Conservation (phyloP, 2,329 filamentous ascomycete genomes). For the Arthrobotrys iridis region DNA sequence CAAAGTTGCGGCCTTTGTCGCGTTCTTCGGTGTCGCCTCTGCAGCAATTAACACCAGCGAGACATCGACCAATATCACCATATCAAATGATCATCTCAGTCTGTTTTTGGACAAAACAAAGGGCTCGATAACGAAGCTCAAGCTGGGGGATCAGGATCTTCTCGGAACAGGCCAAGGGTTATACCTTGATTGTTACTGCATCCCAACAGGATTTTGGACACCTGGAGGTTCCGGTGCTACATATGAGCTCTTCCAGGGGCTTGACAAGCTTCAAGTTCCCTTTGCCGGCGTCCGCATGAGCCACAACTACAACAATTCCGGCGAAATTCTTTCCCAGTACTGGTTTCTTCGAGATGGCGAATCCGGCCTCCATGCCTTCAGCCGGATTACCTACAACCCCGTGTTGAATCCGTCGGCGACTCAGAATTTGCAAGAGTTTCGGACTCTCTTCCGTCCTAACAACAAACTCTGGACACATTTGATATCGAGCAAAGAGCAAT, state of each 20-base stretch:
- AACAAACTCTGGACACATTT: slow-evolving; percentile 71
- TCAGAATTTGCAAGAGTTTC: slow-evolving; percentile 70
- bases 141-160: slow-evolving; percentile 66
- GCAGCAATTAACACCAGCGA: slow-evolving; percentile 58
- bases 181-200: slow-evolving; percentile 73
- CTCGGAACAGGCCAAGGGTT: slow-evolving; percentile 68
- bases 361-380: slow-evolving; percentile 72
- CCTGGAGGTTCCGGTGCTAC: slow-evolving; percentile 66
- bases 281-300: slow-evolving; percentile 71
- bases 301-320: slow-evolving; percentile 69
- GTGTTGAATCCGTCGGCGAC: slow-evolving; percentile 66
- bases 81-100: slow-evolving; percentile 64
- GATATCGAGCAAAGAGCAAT: slow-evolving; percentile 68
- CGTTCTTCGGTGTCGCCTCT: neutral
- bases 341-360: slow-evolving; percentile 73
- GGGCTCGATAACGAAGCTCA: slow-evolving; percentile 63
- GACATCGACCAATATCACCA: slow-evolving; percentile 59
- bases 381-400: slow-evolving; percentile 70
- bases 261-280: slow-evolving; percentile 65
- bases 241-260: slow-evolving; percentile 67
- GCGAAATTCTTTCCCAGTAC: slow-evolving; percentile 71
- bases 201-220: slow-evolving; percentile 69
- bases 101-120: slow-evolving; percentile 63
- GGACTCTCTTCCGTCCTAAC: slow-evolving; percentile 71
- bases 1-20: neutral